These are phyloP conservation scores for Parvularia atlantis DNA, from an alignment of 78 protist genomes.

Conservation along the genomic window DNA sequence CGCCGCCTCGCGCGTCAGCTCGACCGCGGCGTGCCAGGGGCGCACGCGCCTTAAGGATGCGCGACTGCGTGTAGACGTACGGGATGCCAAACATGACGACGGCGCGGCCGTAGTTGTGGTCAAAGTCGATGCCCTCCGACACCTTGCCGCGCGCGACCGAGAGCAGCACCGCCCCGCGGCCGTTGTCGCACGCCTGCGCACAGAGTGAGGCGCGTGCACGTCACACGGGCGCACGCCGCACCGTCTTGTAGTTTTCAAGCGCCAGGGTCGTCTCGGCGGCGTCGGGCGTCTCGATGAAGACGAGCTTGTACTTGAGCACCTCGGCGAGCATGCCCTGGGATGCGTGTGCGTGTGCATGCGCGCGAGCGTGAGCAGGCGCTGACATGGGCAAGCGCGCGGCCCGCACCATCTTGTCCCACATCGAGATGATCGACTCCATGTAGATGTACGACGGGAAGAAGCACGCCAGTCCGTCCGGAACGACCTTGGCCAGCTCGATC, in stretches of 20 bases:
- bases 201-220: too few relatives aligned
- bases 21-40: too few relatives aligned
- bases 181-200: slow-evolving; percentile 61
- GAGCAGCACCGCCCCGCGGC: slow-evolving; percentile 93
- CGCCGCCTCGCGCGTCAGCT: too few relatives aligned
- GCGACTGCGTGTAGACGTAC: slow-evolving; percentile 63
- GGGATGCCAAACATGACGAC: slow-evolving; percentile 92
- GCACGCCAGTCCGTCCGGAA: slow-evolving; percentile 97
- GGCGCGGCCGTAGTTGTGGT: slow-evolving; percentile 85
- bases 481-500: slow-evolving; percentile 40
- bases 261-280: slow-evolving; percentile 86
- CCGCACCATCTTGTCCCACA: too few relatives aligned
- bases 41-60: slow-evolving; percentile 17
- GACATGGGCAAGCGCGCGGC: too few relatives aligned
- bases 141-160: slow-evolving; percentile 95
- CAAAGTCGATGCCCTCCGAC: slow-evolving; percentile 96
- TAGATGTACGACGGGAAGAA: slow-evolving; percentile 92
- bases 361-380: background rate
- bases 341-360: background rate
- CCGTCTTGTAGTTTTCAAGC: slow-evolving; percentile 75
- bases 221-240: slow-evolving; percentile 27
- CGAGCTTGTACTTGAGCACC: slow-evolving; percentile 62
- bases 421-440: slow-evolving; percentile 75
- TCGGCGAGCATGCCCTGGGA: background rate
- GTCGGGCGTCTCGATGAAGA: slow-evolving; percentile 89